Conservation (phyloP, 495 filamentous ascomycete genomes). For the Cetradonia linearis region DNA sequence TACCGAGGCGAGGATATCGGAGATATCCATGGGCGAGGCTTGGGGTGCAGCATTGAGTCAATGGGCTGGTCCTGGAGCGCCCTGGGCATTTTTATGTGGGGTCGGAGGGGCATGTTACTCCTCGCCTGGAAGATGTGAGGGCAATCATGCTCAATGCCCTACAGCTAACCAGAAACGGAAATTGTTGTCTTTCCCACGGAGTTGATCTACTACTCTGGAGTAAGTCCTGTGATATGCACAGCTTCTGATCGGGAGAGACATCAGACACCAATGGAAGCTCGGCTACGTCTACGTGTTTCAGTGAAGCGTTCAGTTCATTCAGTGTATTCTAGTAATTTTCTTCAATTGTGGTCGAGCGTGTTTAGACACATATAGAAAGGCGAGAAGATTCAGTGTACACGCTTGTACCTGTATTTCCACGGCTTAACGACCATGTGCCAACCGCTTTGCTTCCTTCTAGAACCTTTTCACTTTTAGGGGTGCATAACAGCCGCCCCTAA, state of each 20-base stretch:
- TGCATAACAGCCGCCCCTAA: background rate
- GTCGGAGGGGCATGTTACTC: background rate
- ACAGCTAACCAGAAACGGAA: background rate
- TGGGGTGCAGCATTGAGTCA: background rate
- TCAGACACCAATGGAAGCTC: background rate
- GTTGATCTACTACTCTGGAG: no score
- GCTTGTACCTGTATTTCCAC: background rate
- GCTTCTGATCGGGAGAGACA: background rate
- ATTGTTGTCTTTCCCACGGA: no score
- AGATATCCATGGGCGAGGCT: slow-evolving; percentile 59
- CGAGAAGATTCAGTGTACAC: background rate
- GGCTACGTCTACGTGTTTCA: background rate
- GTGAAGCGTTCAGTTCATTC: no score
- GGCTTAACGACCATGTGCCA: background rate
- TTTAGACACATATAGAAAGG: slow-evolving; percentile 10
- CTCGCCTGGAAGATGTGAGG: background rate
- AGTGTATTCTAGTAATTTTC: background rate
- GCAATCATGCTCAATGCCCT: background rate
- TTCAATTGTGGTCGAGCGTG: slow-evolving; percentile 3
- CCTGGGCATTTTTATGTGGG: background rate
- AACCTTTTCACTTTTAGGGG: background rate
- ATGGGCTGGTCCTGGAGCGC: no score
- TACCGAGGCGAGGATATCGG: slow-evolving; percentile 77
- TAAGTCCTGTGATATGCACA: no score
- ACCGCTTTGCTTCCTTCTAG: background rate